These are phyloP conservation scores for Suillus placidus DNA, from an alignment of 768 basidiomycete species.

Conservation along the genomic window DNA sequence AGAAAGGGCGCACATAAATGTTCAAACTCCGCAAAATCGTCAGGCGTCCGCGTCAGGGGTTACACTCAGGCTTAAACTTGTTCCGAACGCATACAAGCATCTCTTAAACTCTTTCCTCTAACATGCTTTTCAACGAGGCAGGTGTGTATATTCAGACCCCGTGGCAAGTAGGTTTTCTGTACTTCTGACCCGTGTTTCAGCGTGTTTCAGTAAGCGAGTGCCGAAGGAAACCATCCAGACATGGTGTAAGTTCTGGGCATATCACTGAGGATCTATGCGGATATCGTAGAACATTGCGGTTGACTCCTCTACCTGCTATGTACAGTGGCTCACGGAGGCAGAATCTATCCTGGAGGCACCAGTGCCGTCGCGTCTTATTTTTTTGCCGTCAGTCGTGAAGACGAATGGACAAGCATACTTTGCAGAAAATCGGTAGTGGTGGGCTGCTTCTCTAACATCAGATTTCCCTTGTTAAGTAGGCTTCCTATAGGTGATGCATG, in stretches of 20 bases:
- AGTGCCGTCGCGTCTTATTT: slow-evolving; percentile 29
- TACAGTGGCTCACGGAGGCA: slow-evolving; percentile 29
- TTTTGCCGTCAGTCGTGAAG: slow-evolving; percentile 30
- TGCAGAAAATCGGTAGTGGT: slow-evolving; percentile 33
- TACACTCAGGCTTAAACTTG: too few relatives aligned
- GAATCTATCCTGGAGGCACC: slow-evolving; percentile 15
- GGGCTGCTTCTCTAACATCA: slow-evolving; percentile 19
- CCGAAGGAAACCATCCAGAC: slow-evolving; percentile 22
- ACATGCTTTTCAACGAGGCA: slow-evolving; percentile 1
- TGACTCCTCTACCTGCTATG: not conserved
- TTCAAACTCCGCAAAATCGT: too few relatives aligned
- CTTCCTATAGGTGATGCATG: slow-evolving; percentile 31
- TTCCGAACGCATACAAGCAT: not conserved
- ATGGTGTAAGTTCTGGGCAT: slow-evolving; percentile 25
- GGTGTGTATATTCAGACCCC: not conserved
- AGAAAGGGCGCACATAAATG: too few relatives aligned
- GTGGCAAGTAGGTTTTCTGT: not conserved
- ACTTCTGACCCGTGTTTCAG: slow-evolving; percentile 13
- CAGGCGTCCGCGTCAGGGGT: too few relatives aligned
- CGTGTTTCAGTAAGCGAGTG: slow-evolving; percentile 33
- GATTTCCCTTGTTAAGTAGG: not conserved
- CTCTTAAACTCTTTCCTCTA: not conserved
- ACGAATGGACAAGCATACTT: slow-evolving; percentile 31
- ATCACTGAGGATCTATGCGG: not conserved
- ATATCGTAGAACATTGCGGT: not conserved